These are phyloP conservation scores for Seiridium cupressi DNA, from an alignment of 2,329 filamentous ascomycete genomes.

Conservation along the genomic window DNA sequence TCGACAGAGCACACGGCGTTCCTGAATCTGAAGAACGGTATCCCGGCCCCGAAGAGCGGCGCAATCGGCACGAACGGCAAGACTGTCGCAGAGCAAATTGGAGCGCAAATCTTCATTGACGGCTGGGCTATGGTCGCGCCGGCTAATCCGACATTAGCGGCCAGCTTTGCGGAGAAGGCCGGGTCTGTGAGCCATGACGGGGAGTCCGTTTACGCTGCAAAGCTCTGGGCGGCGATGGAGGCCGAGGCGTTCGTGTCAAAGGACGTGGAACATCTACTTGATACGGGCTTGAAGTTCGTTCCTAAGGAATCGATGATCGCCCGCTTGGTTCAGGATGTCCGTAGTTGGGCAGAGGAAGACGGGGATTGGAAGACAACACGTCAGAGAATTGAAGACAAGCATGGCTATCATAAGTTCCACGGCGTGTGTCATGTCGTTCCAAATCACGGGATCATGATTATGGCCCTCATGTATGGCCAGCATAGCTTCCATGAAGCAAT, in stretches of 20 bases:
- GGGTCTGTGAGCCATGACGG: slow-evolving; percentile 36
- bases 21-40: slow-evolving; percentile 34
- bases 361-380: slow-evolving; percentile 30
- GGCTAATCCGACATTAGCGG: slow-evolving; percentile 27
- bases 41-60: slow-evolving; percentile 30
- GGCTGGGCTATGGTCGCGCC: slow-evolving; percentile 32
- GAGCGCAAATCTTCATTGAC: slow-evolving; percentile 37
- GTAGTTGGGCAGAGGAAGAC: slow-evolving; percentile 25
- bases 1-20: slow-evolving; percentile 37
- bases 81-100: slow-evolving; percentile 34
- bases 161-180: slow-evolving; percentile 28
- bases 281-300: slow-evolving; percentile 26
- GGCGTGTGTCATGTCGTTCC: slow-evolving; percentile 32
- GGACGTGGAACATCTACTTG: slow-evolving; percentile 30
- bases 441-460: slow-evolving; percentile 32
- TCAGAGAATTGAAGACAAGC: slow-evolving; percentile 30
- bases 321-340: slow-evolving; percentile 25
- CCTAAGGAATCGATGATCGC: slow-evolving; percentile 27
- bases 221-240: slow-evolving; percentile 37
- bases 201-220: slow-evolving; percentile 33
- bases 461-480: slow-evolving; percentile 28
- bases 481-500: slow-evolving; percentile 30
- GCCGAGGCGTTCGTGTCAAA: slow-evolving; percentile 31
- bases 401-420: slow-evolving; percentile 30
- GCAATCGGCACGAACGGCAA: slow-evolving; percentile 24